Base-by-base conservation (phyloP, 352 stramenopile genomes). In the Pythium phragmitis region DNA sequence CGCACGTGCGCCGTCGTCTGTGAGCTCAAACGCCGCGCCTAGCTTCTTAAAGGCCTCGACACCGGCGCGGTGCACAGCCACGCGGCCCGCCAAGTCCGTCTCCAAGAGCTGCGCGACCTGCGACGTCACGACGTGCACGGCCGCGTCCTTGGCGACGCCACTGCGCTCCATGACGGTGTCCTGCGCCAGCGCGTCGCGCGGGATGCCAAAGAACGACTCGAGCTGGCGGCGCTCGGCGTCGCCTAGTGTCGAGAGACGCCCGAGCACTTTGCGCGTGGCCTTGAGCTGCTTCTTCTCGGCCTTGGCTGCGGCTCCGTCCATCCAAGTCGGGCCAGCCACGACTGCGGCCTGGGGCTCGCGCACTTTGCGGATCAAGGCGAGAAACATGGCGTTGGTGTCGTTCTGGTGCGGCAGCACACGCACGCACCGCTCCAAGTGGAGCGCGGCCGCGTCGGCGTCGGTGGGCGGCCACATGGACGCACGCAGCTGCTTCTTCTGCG, bases 301-400 rank as follows among this genome's bases (percentile, higher is more conserved):
- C 7, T 28, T 45, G 26, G 26, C 26, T 3, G 26, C 26, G 26
- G 26, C 26, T 30, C 26, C 26, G 4, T 30, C 26, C 26, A 30
- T 5, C 7, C 43, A n/a, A 42, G 80, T 73, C 41, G 82, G 80
- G 4, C 73, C 77, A 46, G 68, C 68, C 26, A 30, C 26, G 23
- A 80, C 69, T 23, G 21, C 47, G 1, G 54, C 21, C 13, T 12
- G 19, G 72, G 73, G 57, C 69, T 66, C 65, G 16, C 54, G 46
- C 53, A 76, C 51, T 59, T 91, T 92, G 62, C 96, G 96, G 30
- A 99, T 85, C 13, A 99, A 79, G 16, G 91, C 92, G n/a, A 99
- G 65, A 71, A 99, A 99, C 62, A 99, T 98, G 0, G 96, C 98
- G 53, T 98, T 96, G 0, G 96, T 98, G 72, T 99, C 90, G 59